Evolutionary conservation across 768 basidiomycete genomes (phyloP).

Genomic region (Panus rudis): DNA sequence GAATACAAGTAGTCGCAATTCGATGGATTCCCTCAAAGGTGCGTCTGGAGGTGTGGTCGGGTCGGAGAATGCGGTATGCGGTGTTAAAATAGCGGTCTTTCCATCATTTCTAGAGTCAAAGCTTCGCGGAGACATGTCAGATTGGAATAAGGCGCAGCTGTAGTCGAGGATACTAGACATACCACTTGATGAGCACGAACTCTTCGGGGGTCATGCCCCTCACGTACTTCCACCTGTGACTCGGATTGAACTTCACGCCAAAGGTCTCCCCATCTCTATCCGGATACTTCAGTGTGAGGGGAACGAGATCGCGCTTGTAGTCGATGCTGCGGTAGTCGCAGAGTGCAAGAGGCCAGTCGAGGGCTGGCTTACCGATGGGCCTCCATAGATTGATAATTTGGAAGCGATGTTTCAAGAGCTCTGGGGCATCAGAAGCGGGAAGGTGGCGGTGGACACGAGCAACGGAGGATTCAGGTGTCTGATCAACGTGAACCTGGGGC

Average conservation of each 20-base stretch:
- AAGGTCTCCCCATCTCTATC: conserved; percentile 39
- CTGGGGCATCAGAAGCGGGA: conserved; percentile 30
- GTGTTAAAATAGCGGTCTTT: conserved; percentile 47
- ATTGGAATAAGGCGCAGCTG: not conserved
- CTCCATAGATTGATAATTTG: conserved; percentile 53
- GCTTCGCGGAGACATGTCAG: conserved; percentile 15
- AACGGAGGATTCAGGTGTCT: conserved; percentile 32
- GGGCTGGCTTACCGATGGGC: conserved; percentile 37
- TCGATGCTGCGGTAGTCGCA: conserved; percentile 42
- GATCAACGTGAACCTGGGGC: conserved; percentile 37
- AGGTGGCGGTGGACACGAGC: conserved; percentile 39
- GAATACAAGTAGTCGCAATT: conserved; percentile 58
- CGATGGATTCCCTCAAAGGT: conserved; percentile 50
- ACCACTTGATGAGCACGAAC: conserved; percentile 43
- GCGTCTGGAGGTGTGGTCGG: conserved; percentile 43
- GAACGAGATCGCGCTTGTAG: conserved; percentile 28
- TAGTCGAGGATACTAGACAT: conserved; percentile 6
- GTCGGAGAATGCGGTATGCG: conserved; percentile 59
- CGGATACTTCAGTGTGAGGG: conserved; percentile 33
- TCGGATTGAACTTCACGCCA: conserved; percentile 30
- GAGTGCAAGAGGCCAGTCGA: conserved; percentile 42
- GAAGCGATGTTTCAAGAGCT: conserved; percentile 36
- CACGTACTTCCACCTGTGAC: conserved; percentile 40
- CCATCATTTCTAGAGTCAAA: conserved; percentile 31
- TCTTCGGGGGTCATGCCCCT: conserved; percentile 39